Conservation (phyloP, 306 rosid species). For the Trifolium fragiferum region DNA sequence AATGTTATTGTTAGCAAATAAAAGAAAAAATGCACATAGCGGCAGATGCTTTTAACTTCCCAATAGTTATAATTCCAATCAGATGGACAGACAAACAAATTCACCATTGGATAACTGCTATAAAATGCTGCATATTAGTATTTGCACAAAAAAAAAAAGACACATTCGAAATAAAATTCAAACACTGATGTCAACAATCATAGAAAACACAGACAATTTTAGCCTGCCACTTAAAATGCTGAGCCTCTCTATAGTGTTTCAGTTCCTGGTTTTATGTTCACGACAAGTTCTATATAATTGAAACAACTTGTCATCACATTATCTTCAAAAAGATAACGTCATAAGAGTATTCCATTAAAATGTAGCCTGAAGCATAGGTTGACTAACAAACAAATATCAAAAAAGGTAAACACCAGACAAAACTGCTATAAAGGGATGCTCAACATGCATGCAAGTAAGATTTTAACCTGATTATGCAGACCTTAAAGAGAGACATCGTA, state of each 20-base stretch:
- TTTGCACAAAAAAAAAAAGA: slow-evolving; percentile 28
- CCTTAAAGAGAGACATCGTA: slow-evolving; percentile 39
- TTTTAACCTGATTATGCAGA: slow-evolving; percentile 35
- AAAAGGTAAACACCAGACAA: slow-evolving; percentile 27
- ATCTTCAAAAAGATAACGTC: slow-evolving; percentile 30
- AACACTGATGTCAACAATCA: slow-evolving; percentile 10
- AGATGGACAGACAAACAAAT: background rate
- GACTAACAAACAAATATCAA: slow-evolving; percentile 24
- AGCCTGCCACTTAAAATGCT: slow-evolving; percentile 17
- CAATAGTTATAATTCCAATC: slow-evolving; percentile 9
- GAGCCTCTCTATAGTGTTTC: slow-evolving; percentile 23
- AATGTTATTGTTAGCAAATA: background rate
- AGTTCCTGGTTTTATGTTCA: slow-evolving; percentile 30
- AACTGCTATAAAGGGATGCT: slow-evolving; percentile 34
- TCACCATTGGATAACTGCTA: slow-evolving; percentile 8
- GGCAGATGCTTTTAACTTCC: slow-evolving; percentile 10
- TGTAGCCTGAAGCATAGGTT: slow-evolving; percentile 32
- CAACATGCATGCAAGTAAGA: slow-evolving; percentile 38
- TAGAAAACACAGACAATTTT: slow-evolving; percentile 2
- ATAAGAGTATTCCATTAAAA: slow-evolving; percentile 26
- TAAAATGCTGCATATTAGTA: background rate
- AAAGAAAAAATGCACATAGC: slow-evolving; percentile 1
- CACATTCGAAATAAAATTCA: slow-evolving; percentile 7
- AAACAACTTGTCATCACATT: slow-evolving; percentile 27
- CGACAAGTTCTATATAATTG: slow-evolving; percentile 31